These are phyloP conservation scores for Penicillium sp. DNA, from an alignment of 2,329 filamentous ascomycete genomes.

Conservation along the genomic window DNA sequence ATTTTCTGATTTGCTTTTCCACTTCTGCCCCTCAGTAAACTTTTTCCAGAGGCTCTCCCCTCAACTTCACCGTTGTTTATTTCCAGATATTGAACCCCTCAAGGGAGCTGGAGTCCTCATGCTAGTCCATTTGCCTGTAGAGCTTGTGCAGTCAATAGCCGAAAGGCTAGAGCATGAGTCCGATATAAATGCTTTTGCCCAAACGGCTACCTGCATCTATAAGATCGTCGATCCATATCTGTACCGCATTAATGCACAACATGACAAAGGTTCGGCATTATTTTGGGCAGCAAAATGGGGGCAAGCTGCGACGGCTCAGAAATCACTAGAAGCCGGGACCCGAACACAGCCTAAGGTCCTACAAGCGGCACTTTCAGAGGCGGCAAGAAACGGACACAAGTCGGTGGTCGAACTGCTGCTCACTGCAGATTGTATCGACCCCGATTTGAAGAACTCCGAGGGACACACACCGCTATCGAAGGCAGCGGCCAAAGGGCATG, in stretches of 20 bases:
- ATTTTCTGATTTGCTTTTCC: too few relatives aligned
- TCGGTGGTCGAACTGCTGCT: neutral
- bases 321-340: neutral
- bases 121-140: neutral
- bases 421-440: neutral
- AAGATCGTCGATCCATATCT: neutral
- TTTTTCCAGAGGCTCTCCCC: too few relatives aligned
- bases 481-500: neutral
- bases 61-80: neutral
- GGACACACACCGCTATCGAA: neutral
- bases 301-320: neutral
- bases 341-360: neutral
- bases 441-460: neutral
- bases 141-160: neutral
- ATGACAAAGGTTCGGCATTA: neutral
- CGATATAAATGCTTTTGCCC: neutral
- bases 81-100: neutral
- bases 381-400: neutral
- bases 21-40: too few relatives aligned
- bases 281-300: neutral
- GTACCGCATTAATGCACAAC: neutral
- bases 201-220: neutral
- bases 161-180: neutral
- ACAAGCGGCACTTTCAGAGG: neutral
- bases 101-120: neutral